These are phyloP conservation scores for Kernera saxatilis DNA, from an alignment of 345 rosid species.

Conservation along the genomic window DNA sequence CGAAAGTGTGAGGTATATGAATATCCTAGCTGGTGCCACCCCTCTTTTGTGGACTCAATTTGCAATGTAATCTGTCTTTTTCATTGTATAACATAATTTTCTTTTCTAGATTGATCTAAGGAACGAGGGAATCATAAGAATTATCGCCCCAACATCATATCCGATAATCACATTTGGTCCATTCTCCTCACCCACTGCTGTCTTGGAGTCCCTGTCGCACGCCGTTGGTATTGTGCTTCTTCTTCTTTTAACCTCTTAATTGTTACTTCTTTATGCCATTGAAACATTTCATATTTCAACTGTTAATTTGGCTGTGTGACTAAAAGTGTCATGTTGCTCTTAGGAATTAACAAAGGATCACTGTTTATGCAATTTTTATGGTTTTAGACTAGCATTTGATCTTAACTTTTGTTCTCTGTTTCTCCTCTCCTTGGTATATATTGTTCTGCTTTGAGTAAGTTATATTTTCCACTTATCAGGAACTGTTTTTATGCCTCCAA, in stretches of 20 bases:
- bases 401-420: background rate
- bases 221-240: slow-evolving; percentile 52
- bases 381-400: background rate
- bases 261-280: background rate
- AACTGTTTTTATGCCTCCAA: slow-evolving; percentile 89
- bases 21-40: background rate
- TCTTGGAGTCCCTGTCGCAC: slow-evolving; percentile 63
- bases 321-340: background rate
- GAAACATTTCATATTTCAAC: background rate
- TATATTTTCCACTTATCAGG: slow-evolving; percentile 37
- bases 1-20: slow-evolving; percentile 70
- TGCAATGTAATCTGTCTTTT: background rate
- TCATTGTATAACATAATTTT: background rate
- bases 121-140: slow-evolving; percentile 44
- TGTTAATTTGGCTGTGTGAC: background rate
- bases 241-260: background rate
- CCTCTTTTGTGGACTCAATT: background rate
- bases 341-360: background rate
- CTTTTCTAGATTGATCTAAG: slow-evolving; percentile 77
- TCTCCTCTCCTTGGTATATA: background rate
- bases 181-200: slow-evolving; percentile 62
- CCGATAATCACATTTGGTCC: slow-evolving; percentile 90
- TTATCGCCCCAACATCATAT: slow-evolving; percentile 52
- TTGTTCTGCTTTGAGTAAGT: background rate
- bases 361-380: background rate